These are phyloP conservation scores for Cladosporium velox DNA, from an alignment of 2,329 filamentous ascomycete genomes.

Conservation along the genomic window DNA sequence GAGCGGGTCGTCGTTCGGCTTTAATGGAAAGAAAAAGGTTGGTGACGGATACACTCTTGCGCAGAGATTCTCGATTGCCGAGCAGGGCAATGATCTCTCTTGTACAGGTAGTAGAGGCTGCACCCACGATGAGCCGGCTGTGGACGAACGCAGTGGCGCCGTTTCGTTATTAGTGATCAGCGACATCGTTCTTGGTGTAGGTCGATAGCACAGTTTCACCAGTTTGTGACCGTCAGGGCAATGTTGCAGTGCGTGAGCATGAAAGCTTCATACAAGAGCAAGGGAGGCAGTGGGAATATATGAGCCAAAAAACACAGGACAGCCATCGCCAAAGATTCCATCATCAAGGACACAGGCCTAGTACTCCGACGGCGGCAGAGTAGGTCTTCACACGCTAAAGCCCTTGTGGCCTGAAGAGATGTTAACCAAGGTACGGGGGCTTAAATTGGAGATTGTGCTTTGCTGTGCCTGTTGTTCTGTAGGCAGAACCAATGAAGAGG, in stretches of 20 bases:
- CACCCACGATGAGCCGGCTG: no score
- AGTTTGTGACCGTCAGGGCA: background rate
- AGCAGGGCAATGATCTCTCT: no score
- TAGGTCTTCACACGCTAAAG: background rate
- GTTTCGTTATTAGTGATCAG: background rate
- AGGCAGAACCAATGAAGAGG: background rate
- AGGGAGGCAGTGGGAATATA: background rate
- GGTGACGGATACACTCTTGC: no score
- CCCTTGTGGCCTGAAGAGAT: background rate
- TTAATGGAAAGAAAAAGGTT: no score
- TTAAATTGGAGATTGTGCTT: background rate
- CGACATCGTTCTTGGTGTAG: background rate
- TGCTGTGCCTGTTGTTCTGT: background rate
- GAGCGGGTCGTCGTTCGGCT: no score
- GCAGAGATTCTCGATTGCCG: no score
- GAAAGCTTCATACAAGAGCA: background rate
- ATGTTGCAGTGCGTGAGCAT: background rate
- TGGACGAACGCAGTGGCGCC: background rate
- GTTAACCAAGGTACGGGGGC: background rate
- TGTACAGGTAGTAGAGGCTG: no score
- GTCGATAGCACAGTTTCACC: background rate
- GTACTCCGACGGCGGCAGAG: background rate
- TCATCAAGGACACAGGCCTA: background rate
- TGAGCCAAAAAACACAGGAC: background rate
- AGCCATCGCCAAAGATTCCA: background rate